Percentiles rank a stretch among this genome's conserved stretches.
phyloP scores from a whole-genome alignment of 2,329 filamentous ascomycete genomes.

The Thielaviopsis ethacetica region DNA sequence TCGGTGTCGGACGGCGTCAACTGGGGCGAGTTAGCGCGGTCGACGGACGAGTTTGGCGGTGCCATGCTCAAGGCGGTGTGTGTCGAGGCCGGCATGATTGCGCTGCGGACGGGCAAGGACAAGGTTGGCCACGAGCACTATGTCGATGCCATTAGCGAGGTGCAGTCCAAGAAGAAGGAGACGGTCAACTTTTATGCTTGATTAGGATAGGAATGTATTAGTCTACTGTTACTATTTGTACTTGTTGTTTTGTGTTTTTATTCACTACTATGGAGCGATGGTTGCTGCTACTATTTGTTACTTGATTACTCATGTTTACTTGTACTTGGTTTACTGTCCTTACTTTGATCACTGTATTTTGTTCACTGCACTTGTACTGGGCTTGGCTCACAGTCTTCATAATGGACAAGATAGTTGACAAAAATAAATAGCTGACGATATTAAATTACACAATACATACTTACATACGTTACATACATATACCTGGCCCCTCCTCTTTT shows the following conservation, averaged over 20 bases:
- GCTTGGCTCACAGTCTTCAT: no score
- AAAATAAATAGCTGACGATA: background rate
- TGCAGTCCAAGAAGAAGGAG: constrained; percentile 93
- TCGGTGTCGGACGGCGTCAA: constrained; percentile 85
- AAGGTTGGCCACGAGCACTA: constrained; percentile 98
- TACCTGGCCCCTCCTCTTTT: no score
- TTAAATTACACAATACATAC: constrained; percentile 1
- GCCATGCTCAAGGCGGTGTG: constrained; percentile 97
- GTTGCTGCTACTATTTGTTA: no score
- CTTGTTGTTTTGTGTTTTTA: background rate
- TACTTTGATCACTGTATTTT: no score
- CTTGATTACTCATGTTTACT: no score
- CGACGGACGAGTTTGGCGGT: constrained; percentile 95
- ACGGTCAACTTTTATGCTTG: constrained; percentile 42
- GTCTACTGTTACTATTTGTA: background rate
- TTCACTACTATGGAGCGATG: background rate
- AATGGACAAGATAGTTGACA: background rate
- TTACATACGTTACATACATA: background rate
- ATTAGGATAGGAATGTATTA: constrained; percentile 6
- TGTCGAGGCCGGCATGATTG: constrained; percentile 98
- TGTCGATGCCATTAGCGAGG: constrained; percentile 93
- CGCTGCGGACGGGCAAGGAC: constrained; percentile 78
- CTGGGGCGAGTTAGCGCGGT: constrained; percentile 88
- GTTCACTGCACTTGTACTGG: no score
- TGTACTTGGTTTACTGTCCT: no score